A percentile compares a stretch with the other conserved stretches of the same genome.
These are phyloP conservation scores for Pseudogymnoascus sp. DNA, from an alignment of 2,329 filamentous ascomycete genomes.

Conservation along the genomic window DNA sequence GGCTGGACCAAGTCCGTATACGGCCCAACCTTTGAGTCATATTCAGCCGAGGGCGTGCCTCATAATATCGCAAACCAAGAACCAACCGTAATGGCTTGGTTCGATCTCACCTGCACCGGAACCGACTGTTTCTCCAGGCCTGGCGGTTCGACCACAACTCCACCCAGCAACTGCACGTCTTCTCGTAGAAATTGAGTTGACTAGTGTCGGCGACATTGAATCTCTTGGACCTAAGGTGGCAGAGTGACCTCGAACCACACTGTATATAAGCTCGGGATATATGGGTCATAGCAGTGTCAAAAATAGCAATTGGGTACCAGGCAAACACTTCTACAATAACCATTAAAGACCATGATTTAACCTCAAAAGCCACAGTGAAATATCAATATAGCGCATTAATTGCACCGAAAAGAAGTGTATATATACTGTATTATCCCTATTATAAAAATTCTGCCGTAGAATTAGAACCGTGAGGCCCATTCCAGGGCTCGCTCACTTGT, in stretches of 20 bases:
- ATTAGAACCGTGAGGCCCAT: neutral
- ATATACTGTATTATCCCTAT: constrained; percentile 4
- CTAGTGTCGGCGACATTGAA: neutral
- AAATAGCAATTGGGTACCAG: neutral
- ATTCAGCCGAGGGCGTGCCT: constrained; percentile 14
- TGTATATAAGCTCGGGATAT: neutral
- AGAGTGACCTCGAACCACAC: neutral
- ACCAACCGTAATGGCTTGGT: constrained; percentile 18
- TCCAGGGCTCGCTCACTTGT: neutral
- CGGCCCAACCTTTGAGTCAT: constrained; percentile 17
- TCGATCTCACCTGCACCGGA: constrained; percentile 12
- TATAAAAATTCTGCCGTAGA: constrained; percentile 2
- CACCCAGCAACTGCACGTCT: neutral
- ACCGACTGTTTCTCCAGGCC: neutral
- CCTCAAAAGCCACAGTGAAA: neutral
- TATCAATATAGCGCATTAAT: neutral
- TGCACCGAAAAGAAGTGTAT: neutral
- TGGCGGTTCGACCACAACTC: neutral
- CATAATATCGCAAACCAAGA: constrained; percentile 21
- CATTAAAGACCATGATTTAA: neutral
- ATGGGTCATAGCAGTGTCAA: neutral
- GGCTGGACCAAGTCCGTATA: constrained; percentile 20
- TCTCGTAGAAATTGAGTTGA: neutral
- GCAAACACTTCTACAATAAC: neutral
- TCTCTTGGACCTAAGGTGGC: neutral